A percentile compares a stretch with the other conserved stretches of the same genome.
These are phyloP conservation scores for Ustilago trichophora DNA, from an alignment of 1,284 basidiomycete species.

Conservation along the genomic window DNA sequence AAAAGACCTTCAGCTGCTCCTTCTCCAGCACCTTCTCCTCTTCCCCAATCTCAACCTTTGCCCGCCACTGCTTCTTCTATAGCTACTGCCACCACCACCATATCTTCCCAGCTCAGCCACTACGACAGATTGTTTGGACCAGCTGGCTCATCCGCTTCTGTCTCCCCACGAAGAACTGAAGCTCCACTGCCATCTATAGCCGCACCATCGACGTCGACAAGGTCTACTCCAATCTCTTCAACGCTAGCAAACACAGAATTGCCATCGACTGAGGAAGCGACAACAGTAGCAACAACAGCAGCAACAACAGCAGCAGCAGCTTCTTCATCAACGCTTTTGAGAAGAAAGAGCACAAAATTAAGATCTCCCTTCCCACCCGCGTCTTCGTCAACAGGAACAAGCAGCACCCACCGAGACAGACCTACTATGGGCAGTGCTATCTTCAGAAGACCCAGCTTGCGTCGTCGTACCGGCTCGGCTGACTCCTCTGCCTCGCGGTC, in stretches of 20 bases:
- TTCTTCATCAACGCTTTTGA: constrained; percentile 3
- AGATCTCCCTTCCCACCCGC: constrained; percentile 29
- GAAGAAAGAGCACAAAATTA: constrained; percentile 13
- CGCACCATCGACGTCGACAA: background rate
- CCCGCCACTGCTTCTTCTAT: background rate
- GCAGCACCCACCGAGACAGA: constrained; percentile 19
- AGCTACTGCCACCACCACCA: background rate
- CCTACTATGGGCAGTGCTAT: constrained; percentile 24
- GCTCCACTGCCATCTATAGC: background rate
- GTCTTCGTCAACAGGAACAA: constrained; percentile 34
- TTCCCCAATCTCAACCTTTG: background rate
- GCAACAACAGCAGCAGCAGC: background rate
- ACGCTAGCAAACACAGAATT: background rate
- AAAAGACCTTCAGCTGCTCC: background rate
- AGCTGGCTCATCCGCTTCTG: constrained; percentile 1
- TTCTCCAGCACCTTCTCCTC: constrained; percentile 6
- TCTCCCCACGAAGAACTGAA: constrained; percentile 4
- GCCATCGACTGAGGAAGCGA: background rate
- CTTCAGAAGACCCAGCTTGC: constrained; percentile 31
- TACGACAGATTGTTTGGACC: constrained; percentile 26
- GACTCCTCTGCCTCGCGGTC: constrained; percentile 11
- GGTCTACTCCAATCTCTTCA: background rate
- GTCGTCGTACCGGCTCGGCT: constrained; percentile 22
- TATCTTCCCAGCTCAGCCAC: constrained; percentile 1
- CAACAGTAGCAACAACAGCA: background rate